Percentiles rank a stretch among this genome's conserved stretches.
phyloP scores from a whole-genome alignment of 2,329 filamentous ascomycete genomes.

The Aspergillus sp. region DNA sequence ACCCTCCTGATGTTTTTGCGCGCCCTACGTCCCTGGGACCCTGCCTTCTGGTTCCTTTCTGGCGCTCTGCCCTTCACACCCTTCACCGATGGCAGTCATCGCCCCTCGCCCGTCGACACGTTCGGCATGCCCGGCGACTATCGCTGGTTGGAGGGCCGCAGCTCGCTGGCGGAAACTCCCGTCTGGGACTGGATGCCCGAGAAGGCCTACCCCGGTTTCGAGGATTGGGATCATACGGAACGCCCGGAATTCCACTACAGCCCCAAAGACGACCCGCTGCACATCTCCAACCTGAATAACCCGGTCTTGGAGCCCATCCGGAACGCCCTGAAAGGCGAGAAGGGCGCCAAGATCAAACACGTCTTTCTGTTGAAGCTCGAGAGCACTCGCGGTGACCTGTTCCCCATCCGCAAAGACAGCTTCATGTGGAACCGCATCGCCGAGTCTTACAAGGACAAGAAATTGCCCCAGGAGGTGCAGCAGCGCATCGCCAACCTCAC shows the following conservation, averaged over 20 bases:
- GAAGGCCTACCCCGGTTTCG: constrained; percentile 23
- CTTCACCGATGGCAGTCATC: constrained; percentile 19
- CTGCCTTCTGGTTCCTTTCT: constrained; percentile 28
- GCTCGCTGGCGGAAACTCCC: constrained; percentile 20
- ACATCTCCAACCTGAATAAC: constrained; percentile 40
- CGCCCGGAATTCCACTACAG: constrained; percentile 30
- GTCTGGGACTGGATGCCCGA: constrained; percentile 27
- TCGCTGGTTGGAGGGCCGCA: constrained; percentile 18
- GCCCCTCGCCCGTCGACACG: constrained; percentile 20
- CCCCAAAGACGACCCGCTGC: constrained; percentile 40
- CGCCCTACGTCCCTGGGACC: constrained; percentile 26
- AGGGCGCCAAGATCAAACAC: constrained; percentile 42
- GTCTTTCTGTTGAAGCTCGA: constrained; percentile 48
- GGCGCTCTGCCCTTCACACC: constrained; percentile 23
- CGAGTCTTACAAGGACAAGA: constrained; percentile 34
- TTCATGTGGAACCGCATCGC: constrained; percentile 37
- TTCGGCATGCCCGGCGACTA: constrained; percentile 21
- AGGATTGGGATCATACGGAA: constrained; percentile 22
- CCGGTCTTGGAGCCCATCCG: constrained; percentile 24
- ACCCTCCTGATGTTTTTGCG: constrained; percentile 26
- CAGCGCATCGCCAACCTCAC: constrained; percentile 29
- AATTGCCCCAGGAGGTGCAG: constrained; percentile 33
- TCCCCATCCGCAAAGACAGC: constrained; percentile 43
- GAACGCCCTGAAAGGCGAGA: constrained; percentile 25
- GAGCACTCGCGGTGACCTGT: constrained; percentile 48